A percentile compares a stretch with the other conserved stretches of the same genome.
Evolutionary conservation across 306 rosid species (phyloP).

Genomic region (Prosopis cineraria): DNA sequence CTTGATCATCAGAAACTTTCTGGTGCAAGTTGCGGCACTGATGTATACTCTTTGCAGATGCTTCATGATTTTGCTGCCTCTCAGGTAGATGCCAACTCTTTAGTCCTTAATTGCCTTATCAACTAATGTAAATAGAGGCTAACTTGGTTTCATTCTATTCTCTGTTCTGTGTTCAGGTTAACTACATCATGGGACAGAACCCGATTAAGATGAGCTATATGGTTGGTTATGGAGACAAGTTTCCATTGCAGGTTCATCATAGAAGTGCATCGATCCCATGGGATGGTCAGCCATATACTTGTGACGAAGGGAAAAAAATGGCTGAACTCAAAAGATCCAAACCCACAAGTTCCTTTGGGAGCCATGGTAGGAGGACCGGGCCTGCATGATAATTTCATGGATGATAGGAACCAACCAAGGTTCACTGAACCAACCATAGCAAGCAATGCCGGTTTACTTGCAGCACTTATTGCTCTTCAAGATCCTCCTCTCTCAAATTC

Average conservation of each 20-base stretch:
- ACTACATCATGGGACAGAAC: constrained; percentile 80
- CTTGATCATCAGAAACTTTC: constrained; percentile 54
- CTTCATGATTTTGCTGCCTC: constrained; percentile 58
- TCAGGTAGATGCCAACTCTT: constrained; percentile 53
- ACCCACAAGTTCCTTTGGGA: constrained; percentile 71
- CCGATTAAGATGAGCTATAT: constrained; percentile 80
- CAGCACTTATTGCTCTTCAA: constrained; percentile 79
- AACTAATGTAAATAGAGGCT: not conserved
- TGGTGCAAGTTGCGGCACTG: constrained; percentile 45
- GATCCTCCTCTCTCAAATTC: constrained; percentile 48
- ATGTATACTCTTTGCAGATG: constrained; percentile 48
- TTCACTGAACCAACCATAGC: constrained; percentile 77
- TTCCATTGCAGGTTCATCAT: constrained; percentile 74
- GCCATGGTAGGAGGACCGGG: constrained; percentile 89
- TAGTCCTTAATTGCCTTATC: not conserved
- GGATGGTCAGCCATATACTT: constrained; percentile 47
- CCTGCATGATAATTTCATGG: constrained; percentile 53
- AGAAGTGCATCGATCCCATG: constrained; percentile 82
- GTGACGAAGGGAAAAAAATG: constrained; percentile 62
- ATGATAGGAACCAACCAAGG: constrained; percentile 58
- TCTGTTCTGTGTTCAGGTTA: constrained; percentile 45
- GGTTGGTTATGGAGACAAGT: constrained; percentile 68
- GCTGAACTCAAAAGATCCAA: constrained; percentile 52
- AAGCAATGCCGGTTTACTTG: constrained; percentile 86
- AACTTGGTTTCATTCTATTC: constrained; percentile 10